These are phyloP conservation scores for Vinca major DNA, from an alignment of 305 asterid species.

Conservation along the genomic window DNA sequence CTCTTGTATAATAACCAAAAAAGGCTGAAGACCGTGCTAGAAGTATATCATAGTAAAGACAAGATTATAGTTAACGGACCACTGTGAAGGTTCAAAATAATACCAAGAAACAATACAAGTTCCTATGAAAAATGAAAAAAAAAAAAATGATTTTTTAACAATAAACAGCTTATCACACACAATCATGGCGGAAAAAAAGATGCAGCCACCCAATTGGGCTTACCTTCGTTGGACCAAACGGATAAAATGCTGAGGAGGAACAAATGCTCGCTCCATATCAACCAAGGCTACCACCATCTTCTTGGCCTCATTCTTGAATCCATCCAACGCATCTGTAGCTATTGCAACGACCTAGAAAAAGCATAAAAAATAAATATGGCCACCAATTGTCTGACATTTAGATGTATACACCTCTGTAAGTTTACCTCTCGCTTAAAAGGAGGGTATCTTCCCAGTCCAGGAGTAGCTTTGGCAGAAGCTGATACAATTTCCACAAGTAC, in stretches of 20 bases:
- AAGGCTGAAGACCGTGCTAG: neutral
- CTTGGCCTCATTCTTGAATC: slow-evolving; percentile 77
- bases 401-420: neutral
- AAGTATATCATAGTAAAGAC: neutral
- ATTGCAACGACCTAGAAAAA: slow-evolving; percentile 60
- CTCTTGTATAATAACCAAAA: neutral
- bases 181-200: neutral
- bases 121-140: neutral
- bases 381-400: neutral
- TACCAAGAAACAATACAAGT: neutral
- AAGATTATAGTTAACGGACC: neutral
- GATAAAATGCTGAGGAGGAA: slow-evolving; percentile 96
- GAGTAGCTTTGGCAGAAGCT: slow-evolving; percentile 91
- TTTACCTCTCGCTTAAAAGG: slow-evolving; percentile 94
- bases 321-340: slow-evolving; percentile 89
- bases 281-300: slow-evolving; percentile 98
- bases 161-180: neutral
- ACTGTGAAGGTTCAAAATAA: neutral
- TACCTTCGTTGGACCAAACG: slow-evolving; percentile 96
- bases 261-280: slow-evolving; percentile 98
- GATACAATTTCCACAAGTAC: slow-evolving; percentile 86
- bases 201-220: slow-evolving; percentile 16
- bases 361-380: slow-evolving; percentile 9
- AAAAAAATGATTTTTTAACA: neutral
- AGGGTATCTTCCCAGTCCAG: slow-evolving; percentile 99